phyloP scores from a whole-genome alignment of 75 land plant genomes.

The Isoetes taiwanensis region DNA sequence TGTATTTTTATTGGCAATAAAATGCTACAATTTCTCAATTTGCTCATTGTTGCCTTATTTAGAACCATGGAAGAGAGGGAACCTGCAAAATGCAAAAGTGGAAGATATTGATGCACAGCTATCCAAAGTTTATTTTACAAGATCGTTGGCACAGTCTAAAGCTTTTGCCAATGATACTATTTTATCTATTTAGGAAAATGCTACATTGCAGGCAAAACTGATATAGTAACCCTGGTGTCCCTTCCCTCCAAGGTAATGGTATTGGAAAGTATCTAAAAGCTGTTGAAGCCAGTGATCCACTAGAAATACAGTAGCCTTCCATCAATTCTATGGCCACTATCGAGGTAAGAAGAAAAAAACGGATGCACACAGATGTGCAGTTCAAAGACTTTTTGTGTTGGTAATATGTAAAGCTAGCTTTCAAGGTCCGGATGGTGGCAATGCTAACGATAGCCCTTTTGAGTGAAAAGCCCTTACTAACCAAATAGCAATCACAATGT shows the following conservation, averaged over 20 bases:
- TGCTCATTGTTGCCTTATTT: too few relatives aligned
- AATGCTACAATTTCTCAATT: too few relatives aligned
- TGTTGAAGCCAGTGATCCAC: conserved; percentile 7
- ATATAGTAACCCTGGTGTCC: conserved; percentile 73
- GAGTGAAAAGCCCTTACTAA: too few relatives aligned
- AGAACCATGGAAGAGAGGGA: too few relatives aligned
- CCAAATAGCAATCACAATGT: too few relatives aligned
- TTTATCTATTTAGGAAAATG: conserved; percentile 31
- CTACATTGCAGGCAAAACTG: conserved; percentile 76
- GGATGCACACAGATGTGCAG: conserved; percentile 21
- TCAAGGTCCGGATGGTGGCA: too few relatives aligned
- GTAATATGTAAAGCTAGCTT: conserved; percentile 20
- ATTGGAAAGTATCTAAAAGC: conserved; percentile 80
- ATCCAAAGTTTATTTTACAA: too few relatives aligned
- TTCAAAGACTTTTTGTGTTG: conserved; percentile 70
- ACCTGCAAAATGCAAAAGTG: too few relatives aligned
- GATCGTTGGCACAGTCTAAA: background rate
- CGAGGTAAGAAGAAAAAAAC: conserved; percentile 61
- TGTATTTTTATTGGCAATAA: background rate
- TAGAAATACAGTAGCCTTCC: conserved; percentile 5
- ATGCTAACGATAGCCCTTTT: too few relatives aligned
- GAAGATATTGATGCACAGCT: too few relatives aligned
- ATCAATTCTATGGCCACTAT: conserved; percentile 3
- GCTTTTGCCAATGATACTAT: background rate
- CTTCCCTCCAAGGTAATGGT: conserved; percentile 40